A percentile compares a stretch with the other conserved stretches of the same genome.
These are phyloP conservation scores for Clathrospora elynae DNA, from an alignment of 2,329 filamentous ascomycete species.

Conservation along the genomic window DNA sequence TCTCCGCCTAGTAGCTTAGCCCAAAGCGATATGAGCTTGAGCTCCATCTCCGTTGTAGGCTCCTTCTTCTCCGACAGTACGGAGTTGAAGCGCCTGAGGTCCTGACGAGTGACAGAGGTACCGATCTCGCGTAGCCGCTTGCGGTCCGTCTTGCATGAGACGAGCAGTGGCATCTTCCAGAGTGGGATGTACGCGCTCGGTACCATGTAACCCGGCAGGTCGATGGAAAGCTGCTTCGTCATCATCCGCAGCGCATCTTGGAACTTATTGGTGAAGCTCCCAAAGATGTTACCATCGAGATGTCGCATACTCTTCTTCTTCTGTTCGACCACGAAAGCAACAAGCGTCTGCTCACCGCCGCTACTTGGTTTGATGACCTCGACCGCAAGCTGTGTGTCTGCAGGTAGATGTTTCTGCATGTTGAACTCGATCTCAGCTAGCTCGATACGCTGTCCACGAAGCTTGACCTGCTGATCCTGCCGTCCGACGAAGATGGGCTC, in stretches of 20 bases:
- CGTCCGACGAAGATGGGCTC: slow-evolving; percentile 46
- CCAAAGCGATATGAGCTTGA: slow-evolving; percentile 38
- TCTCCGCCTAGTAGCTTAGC: slow-evolving; percentile 41
- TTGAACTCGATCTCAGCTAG: slow-evolving; percentile 49
- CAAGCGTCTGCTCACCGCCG: slow-evolving; percentile 39
- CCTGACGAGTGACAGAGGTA: slow-evolving; percentile 36
- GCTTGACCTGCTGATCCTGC: slow-evolving; percentile 48
- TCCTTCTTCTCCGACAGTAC: slow-evolving; percentile 52
- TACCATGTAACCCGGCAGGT: slow-evolving; percentile 45
- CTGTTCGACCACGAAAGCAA: slow-evolving; percentile 44
- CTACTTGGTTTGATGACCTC: slow-evolving; percentile 55
- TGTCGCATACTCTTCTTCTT: slow-evolving; percentile 36
- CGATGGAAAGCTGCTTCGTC: slow-evolving; percentile 35
- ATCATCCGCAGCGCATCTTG: slow-evolving; percentile 35
- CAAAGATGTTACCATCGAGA: slow-evolving; percentile 41
- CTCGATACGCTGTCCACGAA: slow-evolving; percentile 50
- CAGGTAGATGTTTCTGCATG: slow-evolving; percentile 48
- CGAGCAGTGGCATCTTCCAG: slow-evolving; percentile 44
- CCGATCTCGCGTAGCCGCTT: slow-evolving; percentile 45
- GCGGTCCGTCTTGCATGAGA: slow-evolving; percentile 45
- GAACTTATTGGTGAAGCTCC: slow-evolving; percentile 40
- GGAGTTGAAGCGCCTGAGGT: slow-evolving; percentile 41
- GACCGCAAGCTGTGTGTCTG: slow-evolving; percentile 51
- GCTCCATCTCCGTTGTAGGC: slow-evolving; percentile 39
- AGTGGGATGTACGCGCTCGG: slow-evolving; percentile 45